Evolutionary conservation across 345 rosid species (phyloP), one percentile per base, ranked within the genome.

Genomic region (Lepidium sativum): DNA sequence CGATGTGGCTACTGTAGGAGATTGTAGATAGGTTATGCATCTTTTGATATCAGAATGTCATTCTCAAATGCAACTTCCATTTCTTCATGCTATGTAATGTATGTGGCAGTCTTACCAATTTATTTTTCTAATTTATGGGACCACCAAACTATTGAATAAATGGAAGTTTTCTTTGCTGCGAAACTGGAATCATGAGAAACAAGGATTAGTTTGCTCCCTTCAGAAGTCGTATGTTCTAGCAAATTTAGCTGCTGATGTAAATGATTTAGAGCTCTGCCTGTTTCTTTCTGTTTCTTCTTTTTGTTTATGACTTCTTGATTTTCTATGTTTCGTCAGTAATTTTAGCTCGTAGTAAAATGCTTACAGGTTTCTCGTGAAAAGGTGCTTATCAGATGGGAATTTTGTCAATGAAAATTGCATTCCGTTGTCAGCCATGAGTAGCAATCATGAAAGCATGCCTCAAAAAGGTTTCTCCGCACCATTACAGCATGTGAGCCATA

Each of bases 351-450:
- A 3, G 32, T 52, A 31, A 25, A 45, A 62, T 62, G 49, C 59
- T 69, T 76, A 54, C 74, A 91, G 96, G 87, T 80, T 84, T 51
- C 55, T 72, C 60, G 78, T 83, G 74, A 81, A 85, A 71, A 78
- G 90, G 79, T 88, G 82, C 71, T 80, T 83, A 47, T 91, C 96
- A 29, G 96, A 83, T 78, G 95, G 98, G 60, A 83, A 86, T 73
- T 75, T 88, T 67, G 84, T 86, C 55, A 84, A 17, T 15, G 80
- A 59, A 63, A 78, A 61, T 39, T 10, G 56, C 53, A 54, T 81
- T 14, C 77, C 87, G 11, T 54, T 83, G 59, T 78, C 83, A 40
- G 77, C 76, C 20, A 62, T 73, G 56, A 69, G 79, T 69, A 71
- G 25, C 45, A 71, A 74, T 48, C 67, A 45, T 25, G 79, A 77